Evolutionary conservation across 768 basidiomycete genomes (phyloP).

Genomic region (Candolleomyces aberdarensis): DNA sequence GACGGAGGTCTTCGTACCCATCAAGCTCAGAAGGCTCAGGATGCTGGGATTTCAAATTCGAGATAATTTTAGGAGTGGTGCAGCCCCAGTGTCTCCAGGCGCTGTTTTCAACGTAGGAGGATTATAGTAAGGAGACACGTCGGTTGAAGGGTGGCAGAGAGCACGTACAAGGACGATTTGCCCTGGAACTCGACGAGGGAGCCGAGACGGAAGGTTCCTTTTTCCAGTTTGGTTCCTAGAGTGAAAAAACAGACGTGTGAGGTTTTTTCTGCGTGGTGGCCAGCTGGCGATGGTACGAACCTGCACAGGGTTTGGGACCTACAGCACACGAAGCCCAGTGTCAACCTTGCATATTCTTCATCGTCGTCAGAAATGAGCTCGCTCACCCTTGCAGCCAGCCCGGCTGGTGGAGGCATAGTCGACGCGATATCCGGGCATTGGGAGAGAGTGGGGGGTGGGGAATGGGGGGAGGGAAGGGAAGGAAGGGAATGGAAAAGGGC

Average conservation of each 20-base stretch:
- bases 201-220: slow-evolving; percentile 73
- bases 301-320: slow-evolving; percentile 79
- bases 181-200: slow-evolving; percentile 73
- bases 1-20: slow-evolving; percentile 72
- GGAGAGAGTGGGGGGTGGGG: slow-evolving; percentile 16
- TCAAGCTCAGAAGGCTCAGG: slow-evolving; percentile 68
- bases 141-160: slow-evolving; percentile 17
- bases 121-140: background rate
- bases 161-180: slow-evolving; percentile 57
- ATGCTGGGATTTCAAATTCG: slow-evolving; percentile 65
- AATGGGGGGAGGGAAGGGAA: slow-evolving; percentile 20
- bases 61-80: slow-evolving; percentile 62
- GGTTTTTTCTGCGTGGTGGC: background rate
- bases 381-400: slow-evolving; percentile 76
- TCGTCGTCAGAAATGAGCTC: slow-evolving; percentile 13
- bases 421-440: slow-evolving; percentile 64
- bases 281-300: slow-evolving; percentile 32
- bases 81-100: slow-evolving; percentile 94
- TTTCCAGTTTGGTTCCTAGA: slow-evolving; percentile 66
- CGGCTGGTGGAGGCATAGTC: slow-evolving; percentile 70
- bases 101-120: slow-evolving; percentile 29
- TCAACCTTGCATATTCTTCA: slow-evolving; percentile 11
- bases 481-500: slow-evolving; percentile 18
- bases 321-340: slow-evolving; percentile 21
- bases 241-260: slow-evolving; percentile 12